Evolutionary conservation across 805 yeast species (phyloP), one percentile per base, ranked within the genome.

Genomic region (Saturnispora diversa): DNA sequence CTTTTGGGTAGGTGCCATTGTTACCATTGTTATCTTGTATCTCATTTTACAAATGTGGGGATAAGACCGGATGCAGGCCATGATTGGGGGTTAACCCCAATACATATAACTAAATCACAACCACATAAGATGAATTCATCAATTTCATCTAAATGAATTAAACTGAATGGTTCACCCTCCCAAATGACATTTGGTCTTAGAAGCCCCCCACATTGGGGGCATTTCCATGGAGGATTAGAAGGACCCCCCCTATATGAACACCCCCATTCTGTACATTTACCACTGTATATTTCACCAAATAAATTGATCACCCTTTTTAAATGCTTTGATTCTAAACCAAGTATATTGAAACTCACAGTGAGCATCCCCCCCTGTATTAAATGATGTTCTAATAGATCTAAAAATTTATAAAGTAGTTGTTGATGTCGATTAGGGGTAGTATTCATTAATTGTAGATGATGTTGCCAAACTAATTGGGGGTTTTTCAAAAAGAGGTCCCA

Each of bases 101-200:
- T 74, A 12, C 87, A 94, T 37, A 86, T 62, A 3, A 85, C 77
- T 52, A 87, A 60, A 52, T 86, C 95, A 17, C 84, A 79, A 5
- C 59, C 59, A 20, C 64, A 52, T 48, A 74, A 70, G 5, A 85
- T 68, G 50, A 83, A 86, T 32, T 72, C 75, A 60, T 86, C 95
- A 5, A 84, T 85, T 31, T 62, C 62, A 45, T 77, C 79, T 43
- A 87, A 71, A 10, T 69, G 70, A 35, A 62, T 62, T 40, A 84
- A 58, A 0, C 94, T 85, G 33, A 87, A 62, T 12, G 86, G 70
- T 59, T 87, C 97, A n/a, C 96, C 96, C 60, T 82, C 85, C 96
- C 95, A 87, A 5, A 86, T 88, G 3, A 87, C 94, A 0, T 92
- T 95, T 0, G 97, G 97, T 17, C 96, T 66, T 43, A 87, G 60